Base-by-base conservation (phyloP, 164 flowering plant genomes). In the Vitis cinerea region DNA sequence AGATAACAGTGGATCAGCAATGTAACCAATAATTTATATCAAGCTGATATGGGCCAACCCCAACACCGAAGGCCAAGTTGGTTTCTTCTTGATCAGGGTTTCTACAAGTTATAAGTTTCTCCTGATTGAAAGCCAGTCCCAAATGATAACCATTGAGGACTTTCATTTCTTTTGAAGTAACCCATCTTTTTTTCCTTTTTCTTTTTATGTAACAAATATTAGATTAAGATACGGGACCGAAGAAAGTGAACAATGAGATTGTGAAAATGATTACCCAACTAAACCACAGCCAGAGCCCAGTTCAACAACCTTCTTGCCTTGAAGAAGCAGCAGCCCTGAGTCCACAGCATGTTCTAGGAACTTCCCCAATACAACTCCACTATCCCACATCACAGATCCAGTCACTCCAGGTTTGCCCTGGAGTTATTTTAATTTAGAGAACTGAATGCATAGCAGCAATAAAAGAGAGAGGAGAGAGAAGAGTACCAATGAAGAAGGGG, bases 381-480 rank as follows among this genome's bases (percentile, higher is more conserved):
- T 91, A 75, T 91, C 98, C 98, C 98, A 94, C 96, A 90, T 86
- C 73, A 90, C 97, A 12, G 98, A 77, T 37, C 98, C 98, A 31
- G 97, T 94, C 9, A 94, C 98, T 53, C 98, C 97, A 47, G 97
- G 96, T 44, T 83, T 81, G 63, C 82, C 75, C 91, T 90, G 66
- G 55, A 74, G 15, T 16, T 54, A 69, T 37, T 2, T 19, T 12
- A 27, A 73, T 8, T 8, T 17, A 72, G 8, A 17, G 30, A 63
- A 51, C 10, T 17, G 7, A 64, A 54, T 54, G 10, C 17, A 54
- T 54, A 59, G 27, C 23, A 59, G 61, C 23, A 17, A 29, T 7
- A 59, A 15, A 11, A 53, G 31, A 17, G 30, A 60, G 68, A 15
- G 12, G 27, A 69, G 3, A 31, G 64, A 51, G 44, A 14, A 16